Conservation (phyloP, 305 asterid genomes). For the Andrographis paniculata region DNA sequence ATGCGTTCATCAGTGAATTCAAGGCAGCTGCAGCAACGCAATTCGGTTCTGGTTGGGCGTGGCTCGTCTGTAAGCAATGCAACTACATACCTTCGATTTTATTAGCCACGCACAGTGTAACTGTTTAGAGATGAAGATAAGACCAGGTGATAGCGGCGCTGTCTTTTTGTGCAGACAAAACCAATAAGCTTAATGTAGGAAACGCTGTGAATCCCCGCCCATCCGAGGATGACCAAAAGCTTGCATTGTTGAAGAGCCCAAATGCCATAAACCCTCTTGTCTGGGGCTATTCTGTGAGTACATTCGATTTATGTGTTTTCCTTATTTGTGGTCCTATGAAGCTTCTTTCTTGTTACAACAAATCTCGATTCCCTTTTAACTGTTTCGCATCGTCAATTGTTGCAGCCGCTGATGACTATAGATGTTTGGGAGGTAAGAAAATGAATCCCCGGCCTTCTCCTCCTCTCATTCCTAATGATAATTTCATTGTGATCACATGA, state of each 20-base stretch:
- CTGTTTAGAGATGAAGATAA: conserved; percentile 1
- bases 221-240: conserved; percentile 77
- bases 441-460: not conserved
- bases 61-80: conserved; percentile 81
- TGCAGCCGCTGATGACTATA: conserved; percentile 92
- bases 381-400: conserved; percentile 16
- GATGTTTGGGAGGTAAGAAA: conserved; percentile 95
- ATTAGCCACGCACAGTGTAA: not conserved
- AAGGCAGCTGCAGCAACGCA: conserved; percentile 88
- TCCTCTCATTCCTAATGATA: not conserved
- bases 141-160: conserved; percentile 8
- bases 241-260: conserved; percentile 83
- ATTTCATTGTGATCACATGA: not conserved
- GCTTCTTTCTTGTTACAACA: not conserved
- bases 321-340: not conserved
- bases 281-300: conserved; percentile 68
- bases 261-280: conserved; percentile 93
- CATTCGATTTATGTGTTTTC: too few relatives aligned
- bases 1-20: conserved; percentile 60
- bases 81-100: conserved; percentile 2
- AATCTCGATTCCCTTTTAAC: conserved; percentile 9
- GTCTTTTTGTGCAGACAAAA: conserved; percentile 47
- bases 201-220: conserved; percentile 77
- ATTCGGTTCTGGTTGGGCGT: conserved; percentile 98
- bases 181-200: conserved; percentile 67